A percentile compares a stretch with the other conserved stretches of the same genome.
phyloP scores from a whole-genome alignment of 805 yeast species.

The Scheffersomyces lignosus region DNA sequence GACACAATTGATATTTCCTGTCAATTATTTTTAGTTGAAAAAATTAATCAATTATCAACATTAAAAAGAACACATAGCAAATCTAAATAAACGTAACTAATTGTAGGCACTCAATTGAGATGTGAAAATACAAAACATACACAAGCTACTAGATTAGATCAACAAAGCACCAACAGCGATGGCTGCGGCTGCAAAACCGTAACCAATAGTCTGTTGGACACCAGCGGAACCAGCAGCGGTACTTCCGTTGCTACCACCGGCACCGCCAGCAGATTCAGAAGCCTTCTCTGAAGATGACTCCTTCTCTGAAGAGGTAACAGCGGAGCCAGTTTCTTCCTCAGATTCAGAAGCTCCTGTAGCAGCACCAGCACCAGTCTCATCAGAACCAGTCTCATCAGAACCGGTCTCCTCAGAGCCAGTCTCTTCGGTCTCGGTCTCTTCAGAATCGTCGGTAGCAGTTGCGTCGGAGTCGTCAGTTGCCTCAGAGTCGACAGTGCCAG shows the following conservation, averaged over 20 bases:
- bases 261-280: constrained; percentile 8
- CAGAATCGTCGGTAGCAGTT: constrained; percentile 1
- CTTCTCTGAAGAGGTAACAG: constrained; percentile 3
- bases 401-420: constrained; percentile 12
- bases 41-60: too few species aligned
- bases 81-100: too few species aligned
- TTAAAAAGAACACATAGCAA: too few species aligned
- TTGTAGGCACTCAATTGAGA: too few species aligned
- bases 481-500: constrained; percentile 1
- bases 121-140: too few species aligned
- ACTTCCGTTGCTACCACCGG: constrained; percentile 3
- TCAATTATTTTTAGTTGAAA: too few species aligned
- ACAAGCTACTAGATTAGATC: constrained; percentile 15
- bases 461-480: background rate
- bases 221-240: constrained; percentile 1
- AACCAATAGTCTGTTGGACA: constrained; percentile 4
- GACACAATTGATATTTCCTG: too few species aligned
- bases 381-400: constrained; percentile 10
- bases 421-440: constrained; percentile 3
- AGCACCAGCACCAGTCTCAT: constrained; percentile 14
- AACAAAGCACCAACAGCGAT: constrained; percentile 19
- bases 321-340: too few species aligned
- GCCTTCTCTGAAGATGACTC: constrained; percentile 1
- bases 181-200: constrained; percentile 17
- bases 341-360: constrained; percentile 4